Percentiles rank a stretch among this genome's conserved stretches.
phyloP scores from a whole-genome alignment of 1,139 yeast genomes.

The Geotrichum fermentans region DNA sequence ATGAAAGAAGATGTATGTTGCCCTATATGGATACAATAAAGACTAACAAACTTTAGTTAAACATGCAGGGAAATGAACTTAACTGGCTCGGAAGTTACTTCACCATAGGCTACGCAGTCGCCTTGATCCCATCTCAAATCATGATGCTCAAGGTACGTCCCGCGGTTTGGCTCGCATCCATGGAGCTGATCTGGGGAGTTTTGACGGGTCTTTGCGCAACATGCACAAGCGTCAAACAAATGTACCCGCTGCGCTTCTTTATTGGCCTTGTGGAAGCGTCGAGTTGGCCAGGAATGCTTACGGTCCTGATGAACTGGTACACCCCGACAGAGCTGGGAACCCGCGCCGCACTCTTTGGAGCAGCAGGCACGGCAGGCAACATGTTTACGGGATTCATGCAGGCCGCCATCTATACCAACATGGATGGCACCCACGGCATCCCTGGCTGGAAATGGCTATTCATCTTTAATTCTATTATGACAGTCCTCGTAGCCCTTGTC shows the following conservation, averaged over 20 bases:
- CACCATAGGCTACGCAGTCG: conserved; percentile 49
- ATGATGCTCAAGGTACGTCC: conserved; percentile 50
- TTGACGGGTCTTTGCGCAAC: conserved; percentile 51
- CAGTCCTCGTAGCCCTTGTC: conserved; percentile 21
- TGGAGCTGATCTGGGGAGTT: conserved; percentile 56
- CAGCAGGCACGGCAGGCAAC: conserved; percentile 35
- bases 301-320: conserved; percentile 33
- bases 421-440: conserved; percentile 26
- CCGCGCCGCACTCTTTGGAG: conserved; percentile 20
- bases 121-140: conserved; percentile 52
- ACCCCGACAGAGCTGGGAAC: conserved; percentile 23
- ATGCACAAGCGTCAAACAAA: conserved; percentile 40
- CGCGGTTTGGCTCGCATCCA: conserved; percentile 43
- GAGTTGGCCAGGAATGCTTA: conserved; percentile 34
- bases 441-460: conserved; percentile 16
- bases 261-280: conserved; percentile 28
- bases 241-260: conserved; percentile 55
- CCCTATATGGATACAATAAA: too few species aligned
- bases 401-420: conserved; percentile 41
- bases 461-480: conserved; percentile 11
- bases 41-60: conserved; percentile 27
- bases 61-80: conserved; percentile 51
- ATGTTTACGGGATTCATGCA: conserved; percentile 50
- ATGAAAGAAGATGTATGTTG: conserved; percentile 47
- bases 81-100: conserved; percentile 49